phyloP scores from a whole-genome alignment of 306 rosid species.

The Crotalaria pallida region DNA sequence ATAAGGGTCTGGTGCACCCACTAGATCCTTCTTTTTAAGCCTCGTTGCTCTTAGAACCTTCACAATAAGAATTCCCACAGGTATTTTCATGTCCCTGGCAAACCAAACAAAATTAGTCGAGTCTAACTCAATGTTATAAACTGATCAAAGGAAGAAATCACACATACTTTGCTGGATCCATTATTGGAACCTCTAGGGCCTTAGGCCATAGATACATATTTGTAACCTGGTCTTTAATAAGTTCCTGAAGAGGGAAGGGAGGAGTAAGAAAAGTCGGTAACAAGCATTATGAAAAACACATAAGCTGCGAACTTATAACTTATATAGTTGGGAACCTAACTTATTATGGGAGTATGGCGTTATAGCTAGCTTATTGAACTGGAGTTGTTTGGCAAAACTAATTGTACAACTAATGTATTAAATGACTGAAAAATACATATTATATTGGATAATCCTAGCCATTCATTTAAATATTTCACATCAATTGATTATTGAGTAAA shows the following conservation, averaged over 20 bases:
- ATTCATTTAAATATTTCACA: too few relatives aligned
- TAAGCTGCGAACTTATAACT: too few relatives aligned
- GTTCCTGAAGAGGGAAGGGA: slow-evolving; percentile 43
- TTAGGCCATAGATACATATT: slow-evolving; percentile 91
- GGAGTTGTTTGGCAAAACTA: too few relatives aligned
- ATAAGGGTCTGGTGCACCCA: slow-evolving; percentile 82
- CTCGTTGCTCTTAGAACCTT: slow-evolving; percentile 64
- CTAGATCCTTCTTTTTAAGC: slow-evolving; percentile 66
- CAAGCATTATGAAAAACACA: too few relatives aligned
- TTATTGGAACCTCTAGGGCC: slow-evolving; percentile 62
- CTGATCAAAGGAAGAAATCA: neutral
- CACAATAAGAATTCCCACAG: slow-evolving; percentile 82
- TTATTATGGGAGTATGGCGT: too few relatives aligned
- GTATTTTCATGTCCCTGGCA: slow-evolving; percentile 70
- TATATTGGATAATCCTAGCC: too few relatives aligned
- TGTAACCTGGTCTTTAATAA: slow-evolving; percentile 82
- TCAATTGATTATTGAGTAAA: too few relatives aligned
- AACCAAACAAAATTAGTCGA: slow-evolving; percentile 19
- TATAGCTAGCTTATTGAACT: too few relatives aligned
- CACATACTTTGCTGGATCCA: slow-evolving; percentile 66
- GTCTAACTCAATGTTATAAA: neutral
- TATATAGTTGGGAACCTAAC: too few relatives aligned
- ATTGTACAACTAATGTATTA: too few relatives aligned
- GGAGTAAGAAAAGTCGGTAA: neutral
- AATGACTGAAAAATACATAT: too few relatives aligned